Evolutionary conservation across 257 asterid genomes (phyloP), one percentile per base, ranked within the genome.

Genomic region (Capsicum pubescens): DNA sequence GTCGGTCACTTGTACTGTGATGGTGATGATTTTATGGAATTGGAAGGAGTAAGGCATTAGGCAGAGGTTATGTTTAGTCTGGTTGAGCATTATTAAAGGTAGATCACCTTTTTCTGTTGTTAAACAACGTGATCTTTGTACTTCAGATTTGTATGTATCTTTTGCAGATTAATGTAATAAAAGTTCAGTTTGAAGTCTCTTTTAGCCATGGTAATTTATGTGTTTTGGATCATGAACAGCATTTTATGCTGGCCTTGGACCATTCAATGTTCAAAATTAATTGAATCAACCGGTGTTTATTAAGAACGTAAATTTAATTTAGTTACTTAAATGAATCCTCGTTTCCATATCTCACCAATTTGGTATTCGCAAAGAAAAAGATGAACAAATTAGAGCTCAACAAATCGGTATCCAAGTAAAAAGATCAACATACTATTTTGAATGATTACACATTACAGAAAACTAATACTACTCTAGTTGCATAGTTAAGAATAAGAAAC

Each of bases 41-140:
- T 50, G 81, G 61, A 50, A 74, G 61, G 21, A 52, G 9, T 14
- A 52, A 54, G 81, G 64, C 81, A 21, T 32, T 76, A 76, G 15
- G 42, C 42, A 13, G 64, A 15, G 5, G 76, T 50, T 26, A 26
- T 26, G 32, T 26, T 26, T 76, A 54, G 21, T 76, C 64, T 14
- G 42, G 60, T 76, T 35, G 81, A 54, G 64, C 64, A 14, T 52
- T 76, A 19, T 76, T 57, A 52, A 32, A 13, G 5, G 63, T 26
- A 32, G 46, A 14, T 8, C 2, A 48, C 44, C 80, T n/a, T 74
- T 21, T 50, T 26, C 17, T 74, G 60, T 64, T 32, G 10, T 13
- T 19, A n/a, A 50, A 74, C 61, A 48, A 50, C 8, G 42, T 50
- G 44, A 74, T 21, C 42, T 74, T 46, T 76, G 80, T 72, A 50